These are phyloP conservation scores for Fonsecaea pugnacius DNA, from an alignment of 2,329 filamentous ascomycete species.

Conservation along the genomic window DNA sequence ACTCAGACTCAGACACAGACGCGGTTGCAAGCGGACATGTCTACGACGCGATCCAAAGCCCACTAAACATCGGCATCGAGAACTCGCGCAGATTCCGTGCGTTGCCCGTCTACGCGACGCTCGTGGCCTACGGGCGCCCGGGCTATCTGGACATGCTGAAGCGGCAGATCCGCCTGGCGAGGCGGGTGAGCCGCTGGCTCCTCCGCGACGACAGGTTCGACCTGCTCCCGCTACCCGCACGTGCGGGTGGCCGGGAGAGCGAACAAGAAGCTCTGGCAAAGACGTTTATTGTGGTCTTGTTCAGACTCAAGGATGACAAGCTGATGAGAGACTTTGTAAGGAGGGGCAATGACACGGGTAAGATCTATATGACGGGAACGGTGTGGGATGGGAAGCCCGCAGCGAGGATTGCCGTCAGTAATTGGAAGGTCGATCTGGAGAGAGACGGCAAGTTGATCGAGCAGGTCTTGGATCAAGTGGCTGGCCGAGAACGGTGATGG, in stretches of 20 bases:
- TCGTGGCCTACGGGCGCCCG: constrained; percentile 71
- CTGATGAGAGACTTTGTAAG: constrained; percentile 70
- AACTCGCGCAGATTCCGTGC: constrained; percentile 91
- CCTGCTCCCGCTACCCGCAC: constrained; percentile 58
- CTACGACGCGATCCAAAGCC: constrained; percentile 66
- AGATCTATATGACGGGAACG: constrained; percentile 83
- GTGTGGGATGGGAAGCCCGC: constrained; percentile 74
- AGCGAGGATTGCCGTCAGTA: constrained; percentile 81
- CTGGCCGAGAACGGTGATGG: not conserved
- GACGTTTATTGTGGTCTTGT: constrained; percentile 74
- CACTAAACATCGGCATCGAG: constrained; percentile 83
- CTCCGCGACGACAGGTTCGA: constrained; percentile 66
- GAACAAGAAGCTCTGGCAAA: constrained; percentile 53
- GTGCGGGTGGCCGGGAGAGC: constrained; percentile 37
- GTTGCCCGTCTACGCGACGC: constrained; percentile 81
- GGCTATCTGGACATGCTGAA: constrained; percentile 73
- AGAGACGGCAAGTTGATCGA: constrained; percentile 69
- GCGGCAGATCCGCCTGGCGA: constrained; percentile 72
- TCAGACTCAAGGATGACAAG: constrained; percentile 68
- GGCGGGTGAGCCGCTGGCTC: constrained; percentile 69
- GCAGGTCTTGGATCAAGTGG: constrained; percentile 62
- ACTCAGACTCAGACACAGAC: constrained; percentile 40
- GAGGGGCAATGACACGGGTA: constrained; percentile 72
- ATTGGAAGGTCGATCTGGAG: constrained; percentile 75
- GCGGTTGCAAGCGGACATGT: constrained; percentile 37